phyloP scores from a whole-genome alignment of 164 flowering plant species.

The Santalum album region DNA sequence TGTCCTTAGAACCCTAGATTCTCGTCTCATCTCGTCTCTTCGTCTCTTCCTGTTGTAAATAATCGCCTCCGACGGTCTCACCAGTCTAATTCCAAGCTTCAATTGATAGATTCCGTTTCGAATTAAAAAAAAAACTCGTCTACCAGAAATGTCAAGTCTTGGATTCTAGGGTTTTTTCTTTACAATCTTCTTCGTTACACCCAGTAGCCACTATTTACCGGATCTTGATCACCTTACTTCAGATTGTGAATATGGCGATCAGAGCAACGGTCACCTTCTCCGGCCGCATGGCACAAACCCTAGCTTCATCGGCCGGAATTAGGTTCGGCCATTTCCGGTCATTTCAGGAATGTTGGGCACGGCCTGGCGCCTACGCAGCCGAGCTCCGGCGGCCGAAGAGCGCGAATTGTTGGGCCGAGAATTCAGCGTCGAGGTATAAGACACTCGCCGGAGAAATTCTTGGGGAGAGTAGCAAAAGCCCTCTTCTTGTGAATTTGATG shows the following conservation, averaged over 20 bases:
- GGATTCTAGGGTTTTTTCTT: slow-evolving; percentile 12
- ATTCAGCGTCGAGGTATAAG: background rate
- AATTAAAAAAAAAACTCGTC: slow-evolving; percentile 8
- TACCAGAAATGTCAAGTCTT: slow-evolving; percentile 18
- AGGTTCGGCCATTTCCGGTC: background rate
- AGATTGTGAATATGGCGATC: slow-evolving; percentile 8
- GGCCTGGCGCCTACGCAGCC: background rate
- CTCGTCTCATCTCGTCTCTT: too few relatives aligned
- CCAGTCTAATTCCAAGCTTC: slow-evolving; percentile 1
- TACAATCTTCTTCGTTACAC: slow-evolving; percentile 2
- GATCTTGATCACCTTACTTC: slow-evolving; percentile 20
- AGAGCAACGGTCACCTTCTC: background rate
- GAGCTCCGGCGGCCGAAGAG: background rate
- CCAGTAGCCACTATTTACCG: slow-evolving; percentile 20
- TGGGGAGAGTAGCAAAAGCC: background rate
- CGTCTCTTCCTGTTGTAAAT: too few relatives aligned
- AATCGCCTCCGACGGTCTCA: too few relatives aligned
- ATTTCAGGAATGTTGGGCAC: background rate
- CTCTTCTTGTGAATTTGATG: too few relatives aligned
- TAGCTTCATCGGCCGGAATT: background rate
- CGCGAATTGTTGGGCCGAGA: background rate
- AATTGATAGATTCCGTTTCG: slow-evolving; percentile 22
- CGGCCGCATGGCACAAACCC: background rate
- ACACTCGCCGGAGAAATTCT: background rate
- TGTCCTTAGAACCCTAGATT: too few relatives aligned